Base-by-base conservation (phyloP, 2,329 filamentous ascomycete species). In the Cercospora zeae-maydis region DNA sequence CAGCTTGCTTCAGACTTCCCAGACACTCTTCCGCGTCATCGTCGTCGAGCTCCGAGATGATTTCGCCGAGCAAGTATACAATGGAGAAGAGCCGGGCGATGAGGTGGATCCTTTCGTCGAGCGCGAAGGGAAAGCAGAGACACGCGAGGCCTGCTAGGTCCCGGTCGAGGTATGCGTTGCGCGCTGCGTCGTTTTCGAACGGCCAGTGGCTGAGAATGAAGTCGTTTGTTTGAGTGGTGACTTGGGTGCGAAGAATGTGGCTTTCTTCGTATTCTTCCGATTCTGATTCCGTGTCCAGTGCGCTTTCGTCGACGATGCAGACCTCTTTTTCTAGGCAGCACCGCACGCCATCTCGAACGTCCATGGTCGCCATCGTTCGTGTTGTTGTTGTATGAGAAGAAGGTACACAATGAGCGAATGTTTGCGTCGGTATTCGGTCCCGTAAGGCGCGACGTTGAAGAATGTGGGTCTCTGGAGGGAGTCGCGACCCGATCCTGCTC, bases 1-100 rank as follows among this genome's bases (percentile, higher is more conserved):
- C 55, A 16, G 63, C 56, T 47, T 65, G 53, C 54, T 59, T 57
- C 14, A 65, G 34, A 49, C 56, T 58, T 8, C 51, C 13, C 2
- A 65, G 49, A 53, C 56, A 65, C 5, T 62, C 63, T 55, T 62
- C 55, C 14, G 59, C 63, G 10, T 62, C 59, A 10, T 64, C 63
- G 8, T 31, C 33, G 19, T 64, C 63, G 9, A 59, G 24, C n/a
- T 51, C 37, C 13, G 30, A 42, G 11, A 65, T 33, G 4, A 59
- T 39, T 45, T 59, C 59, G 58, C 51, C 55, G 7, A 65, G 59
- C n/a, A 62, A 13, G 49, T 52, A 65, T 14, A 59, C 37, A 30
- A 65, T 39, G 7, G 63, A 62, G 49, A 65, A 62, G 7, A 65
- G 55, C 8, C 59, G 39, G 4, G 63, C 63, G 37, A 62, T 57